phyloP scores from a whole-genome alignment of 768 basidiomycete genomes.

The Kwoniella heveanensis region DNA sequence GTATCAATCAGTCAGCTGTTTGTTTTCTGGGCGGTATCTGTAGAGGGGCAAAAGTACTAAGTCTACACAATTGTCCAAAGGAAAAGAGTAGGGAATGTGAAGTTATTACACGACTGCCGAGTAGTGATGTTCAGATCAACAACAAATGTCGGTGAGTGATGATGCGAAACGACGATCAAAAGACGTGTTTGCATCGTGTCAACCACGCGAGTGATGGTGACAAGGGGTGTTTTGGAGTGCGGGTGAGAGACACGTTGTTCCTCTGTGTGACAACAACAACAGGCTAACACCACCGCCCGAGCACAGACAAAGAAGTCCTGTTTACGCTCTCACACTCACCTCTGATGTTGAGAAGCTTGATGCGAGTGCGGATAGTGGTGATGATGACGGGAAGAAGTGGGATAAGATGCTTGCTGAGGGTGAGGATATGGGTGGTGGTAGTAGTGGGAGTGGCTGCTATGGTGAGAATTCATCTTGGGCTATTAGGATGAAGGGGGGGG shows the following conservation, averaged over 20 bases:
- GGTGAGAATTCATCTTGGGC: constrained; percentile 4
- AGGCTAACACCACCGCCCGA: background rate
- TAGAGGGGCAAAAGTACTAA: no score
- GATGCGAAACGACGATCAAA: background rate
- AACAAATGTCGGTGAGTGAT: background rate
- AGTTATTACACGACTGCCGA: background rate
- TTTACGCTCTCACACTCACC: constrained; percentile 3
- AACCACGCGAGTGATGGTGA: constrained; percentile 23
- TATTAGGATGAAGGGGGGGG: background rate
- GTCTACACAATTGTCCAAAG: no score
- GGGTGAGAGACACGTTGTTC: background rate
- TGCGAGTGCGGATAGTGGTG: background rate
- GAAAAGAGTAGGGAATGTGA: no score
- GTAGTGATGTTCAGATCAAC: constrained; percentile 1
- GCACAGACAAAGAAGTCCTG: background rate
- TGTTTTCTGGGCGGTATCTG: background rate
- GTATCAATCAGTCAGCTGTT: background rate
- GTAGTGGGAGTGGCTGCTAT: background rate
- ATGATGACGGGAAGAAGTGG: background rate
- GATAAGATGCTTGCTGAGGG: constrained; percentile 1
- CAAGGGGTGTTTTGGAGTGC: background rate
- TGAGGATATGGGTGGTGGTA: background rate
- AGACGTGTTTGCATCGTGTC: constrained; percentile 29
- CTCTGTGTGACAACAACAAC: constrained; percentile 2
- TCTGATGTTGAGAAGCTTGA: background rate